These are phyloP conservation scores for Cinnamomum micranthum DNA, from an alignment of 164 flowering plant genomes.

Conservation along the genomic window DNA sequence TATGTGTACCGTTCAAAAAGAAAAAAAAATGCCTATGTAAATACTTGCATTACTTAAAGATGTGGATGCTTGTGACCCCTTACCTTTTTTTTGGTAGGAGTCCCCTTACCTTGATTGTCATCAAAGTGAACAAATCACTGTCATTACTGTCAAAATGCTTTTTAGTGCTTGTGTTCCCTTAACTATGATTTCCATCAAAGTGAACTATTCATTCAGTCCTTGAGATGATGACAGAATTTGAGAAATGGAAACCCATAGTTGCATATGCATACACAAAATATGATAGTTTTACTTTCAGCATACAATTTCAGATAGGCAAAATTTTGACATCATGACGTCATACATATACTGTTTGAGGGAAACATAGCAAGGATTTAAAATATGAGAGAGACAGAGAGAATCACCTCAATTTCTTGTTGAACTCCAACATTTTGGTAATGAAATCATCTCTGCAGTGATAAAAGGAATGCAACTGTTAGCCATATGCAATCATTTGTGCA, in stretches of 20 bases:
- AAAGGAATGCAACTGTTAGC: not conserved
- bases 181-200: too few relatives aligned
- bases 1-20: too few relatives aligned
- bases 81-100: too few relatives aligned
- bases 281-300: not conserved
- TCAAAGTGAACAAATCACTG: not conserved
- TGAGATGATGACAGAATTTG: not conserved
- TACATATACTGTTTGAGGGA: not conserved
- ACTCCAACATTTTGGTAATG: constrained; percentile 44
- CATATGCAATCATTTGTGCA: not conserved
- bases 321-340: not conserved
- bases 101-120: not conserved
- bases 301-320: not conserved
- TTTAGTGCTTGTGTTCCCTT: too few relatives aligned
- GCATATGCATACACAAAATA: not conserved
- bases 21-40: not conserved
- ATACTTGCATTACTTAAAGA: not conserved
- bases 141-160: too few relatives aligned
- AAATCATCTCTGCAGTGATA: constrained; percentile 60
- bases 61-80: too few relatives aligned
- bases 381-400: not conserved
- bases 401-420: constrained; percentile 66
- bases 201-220: not conserved
- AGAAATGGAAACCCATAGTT: not conserved
- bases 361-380: not conserved